Conservation (phyloP, 306 rosid species). For the Heteromeles arbutifolia region DNA sequence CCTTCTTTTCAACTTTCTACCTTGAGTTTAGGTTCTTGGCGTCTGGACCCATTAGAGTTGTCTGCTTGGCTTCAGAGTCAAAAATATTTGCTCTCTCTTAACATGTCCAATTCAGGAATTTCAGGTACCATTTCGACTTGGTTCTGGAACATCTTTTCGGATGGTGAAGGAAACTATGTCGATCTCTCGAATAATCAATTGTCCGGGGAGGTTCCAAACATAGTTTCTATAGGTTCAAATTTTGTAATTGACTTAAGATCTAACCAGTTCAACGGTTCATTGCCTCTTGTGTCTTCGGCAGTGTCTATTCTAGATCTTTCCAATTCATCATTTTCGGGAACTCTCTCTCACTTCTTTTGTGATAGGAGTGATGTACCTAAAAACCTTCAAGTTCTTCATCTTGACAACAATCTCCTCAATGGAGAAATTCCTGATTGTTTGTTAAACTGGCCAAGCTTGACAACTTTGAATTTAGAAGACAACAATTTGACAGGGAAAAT, state of each 20-base stretch:
- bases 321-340: not conserved
- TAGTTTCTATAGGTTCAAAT: rapidly evolving
- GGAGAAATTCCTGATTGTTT: no score
- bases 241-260: not conserved
- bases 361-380: not conserved
- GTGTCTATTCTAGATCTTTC: not conserved
- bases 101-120: constrained; percentile 3
- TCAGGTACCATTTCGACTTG: constrained; percentile 2
- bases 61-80: constrained; percentile 33
- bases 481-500: constrained; percentile 11
- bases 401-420: not conserved
- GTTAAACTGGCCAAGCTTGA: no score
- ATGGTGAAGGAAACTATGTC: no score
- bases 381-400: not conserved
- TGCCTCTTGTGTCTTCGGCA: not conserved
- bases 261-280: not conserved
- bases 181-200: constrained; percentile 1
- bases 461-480: no score
- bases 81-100: not conserved
- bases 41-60: constrained; percentile 21
- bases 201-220: constrained; percentile 14
- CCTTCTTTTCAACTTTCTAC: constrained; percentile 22
- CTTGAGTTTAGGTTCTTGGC: constrained; percentile 9
- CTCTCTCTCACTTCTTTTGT: not conserved
- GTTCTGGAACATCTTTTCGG: not conserved